Base-by-base conservation (phyloP, 1,284 basidiomycete species). In the Malassezia arunalokei region DNA sequence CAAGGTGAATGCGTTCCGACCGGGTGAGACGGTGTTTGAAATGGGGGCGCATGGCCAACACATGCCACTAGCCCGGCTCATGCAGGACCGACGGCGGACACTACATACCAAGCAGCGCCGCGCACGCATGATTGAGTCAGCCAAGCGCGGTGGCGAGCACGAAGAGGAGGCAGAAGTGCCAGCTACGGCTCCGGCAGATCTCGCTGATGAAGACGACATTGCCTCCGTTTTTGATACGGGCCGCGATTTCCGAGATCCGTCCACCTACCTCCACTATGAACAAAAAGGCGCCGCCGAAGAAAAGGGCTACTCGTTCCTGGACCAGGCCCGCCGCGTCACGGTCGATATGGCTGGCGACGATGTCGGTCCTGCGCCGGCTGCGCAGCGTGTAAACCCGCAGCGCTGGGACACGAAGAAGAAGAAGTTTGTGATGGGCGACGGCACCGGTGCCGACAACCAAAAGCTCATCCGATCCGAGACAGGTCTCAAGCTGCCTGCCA, bases 381-480 rank as follows among this genome's bases (percentile, higher is more conserved):
- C 55, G 1, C 38, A 75, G 75, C 14, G 76, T 17, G 51, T 68
- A 46, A 78, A 79, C 29, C 78, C 80, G 11, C 79, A 81, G 53
- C 81, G 77, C 30, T 99, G 94, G 94, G 91, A 96, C 75, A 85
- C 86, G 64, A 95, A 92, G 77, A 92, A 89, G 76, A 95, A 95
- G 74, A 89, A 86, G 66, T 96, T 96, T 63, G 78, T 94, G 38
- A 82, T 85, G 63, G 89, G 87, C 6, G 83, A 83, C 38, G 86
- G 86, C 8, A 79, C 78, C 30, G 90, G 91, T 5, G 82, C 87
- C 4, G 90, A 96, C 74, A 96, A 96, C 73, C 80, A 92, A 65
- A 96, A 95, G 75, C 79, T 98, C 63, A 86, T 99, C 62, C 83
- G 82, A 59, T 90, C 89, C 1, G 94, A 99, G 74, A 89, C 84